Conservation (phyloP, 805 yeast species). For the Hanseniaspora pseudoguilliermondii region DNA sequence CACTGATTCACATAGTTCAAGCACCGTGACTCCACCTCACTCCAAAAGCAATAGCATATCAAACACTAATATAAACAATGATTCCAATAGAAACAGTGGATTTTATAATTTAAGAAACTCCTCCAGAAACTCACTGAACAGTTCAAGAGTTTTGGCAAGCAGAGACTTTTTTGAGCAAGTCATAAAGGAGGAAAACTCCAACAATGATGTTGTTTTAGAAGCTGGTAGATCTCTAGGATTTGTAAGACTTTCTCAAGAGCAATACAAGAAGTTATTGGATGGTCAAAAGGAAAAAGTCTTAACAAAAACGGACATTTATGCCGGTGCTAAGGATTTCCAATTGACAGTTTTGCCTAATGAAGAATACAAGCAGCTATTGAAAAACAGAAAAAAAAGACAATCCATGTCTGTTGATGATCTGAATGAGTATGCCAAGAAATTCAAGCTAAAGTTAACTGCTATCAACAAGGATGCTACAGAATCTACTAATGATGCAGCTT, state of each 20-base stretch:
- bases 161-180: slow-evolving; percentile 29
- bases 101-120: background rate
- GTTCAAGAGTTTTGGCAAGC: slow-evolving; percentile 26
- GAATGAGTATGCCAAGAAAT: slow-evolving; percentile 25
- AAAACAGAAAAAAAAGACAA: slow-evolving; percentile 19
- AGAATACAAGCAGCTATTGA: slow-evolving; percentile 31
- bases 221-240: slow-evolving; percentile 27
- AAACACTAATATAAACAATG: slow-evolving; percentile 12
- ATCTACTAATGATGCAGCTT: background rate
- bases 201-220: slow-evolving; percentile 23
- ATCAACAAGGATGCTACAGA: background rate
- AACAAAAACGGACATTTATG: slow-evolving; percentile 27
- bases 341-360: slow-evolving; percentile 34
- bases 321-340: slow-evolving; percentile 31
- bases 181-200: slow-evolving; percentile 20
- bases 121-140: background rate
- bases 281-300: slow-evolving; percentile 23
- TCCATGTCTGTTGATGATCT: slow-evolving; percentile 25
- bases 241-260: slow-evolving; percentile 27
- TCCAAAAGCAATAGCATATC: slow-evolving; percentile 3
- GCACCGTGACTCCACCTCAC: slow-evolving; percentile 9
- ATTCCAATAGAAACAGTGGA: slow-evolving; percentile 8
- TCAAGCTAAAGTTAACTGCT: slow-evolving; percentile 29
- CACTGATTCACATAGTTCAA: background rate
- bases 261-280: slow-evolving; percentile 25